phyloP scores from a whole-genome alignment of 495 filamentous ascomycete species.

The Penicilliopsis zonata region DNA sequence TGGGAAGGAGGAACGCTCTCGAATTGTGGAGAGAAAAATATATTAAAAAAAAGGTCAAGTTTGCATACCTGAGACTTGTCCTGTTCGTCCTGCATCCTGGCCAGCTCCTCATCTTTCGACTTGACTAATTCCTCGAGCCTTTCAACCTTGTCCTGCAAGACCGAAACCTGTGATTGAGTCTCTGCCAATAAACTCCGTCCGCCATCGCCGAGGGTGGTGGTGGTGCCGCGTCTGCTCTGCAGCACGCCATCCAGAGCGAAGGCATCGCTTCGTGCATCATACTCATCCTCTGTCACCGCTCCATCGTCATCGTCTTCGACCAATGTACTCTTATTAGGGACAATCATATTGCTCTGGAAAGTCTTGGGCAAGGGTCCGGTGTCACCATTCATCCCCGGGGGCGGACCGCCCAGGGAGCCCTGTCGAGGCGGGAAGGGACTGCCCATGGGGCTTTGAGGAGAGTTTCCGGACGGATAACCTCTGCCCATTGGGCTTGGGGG shows the following conservation, averaged over 20 bases:
- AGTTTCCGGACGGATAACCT: conserved; percentile 29
- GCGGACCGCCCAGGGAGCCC: conserved; percentile 35
- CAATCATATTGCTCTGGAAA: conserved; percentile 90
- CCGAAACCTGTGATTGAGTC: conserved; percentile 62
- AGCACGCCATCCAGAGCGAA: conserved; percentile 46
- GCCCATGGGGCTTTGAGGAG: conserved; percentile 20
- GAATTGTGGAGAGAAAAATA: conserved; percentile 1
- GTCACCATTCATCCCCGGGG: conserved; percentile 26
- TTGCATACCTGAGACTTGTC: conserved; percentile 34
- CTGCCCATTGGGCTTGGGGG: conserved; percentile 19
- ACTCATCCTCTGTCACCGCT: conserved; percentile 45
- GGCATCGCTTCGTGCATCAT: conserved; percentile 50
- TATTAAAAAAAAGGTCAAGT: neutral
- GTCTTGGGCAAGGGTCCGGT: conserved; percentile 63
- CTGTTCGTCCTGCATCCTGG: conserved; percentile 26
- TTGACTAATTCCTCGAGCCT: conserved; percentile 50
- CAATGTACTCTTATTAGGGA: conserved; percentile 97
- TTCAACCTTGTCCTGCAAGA: conserved; percentile 62
- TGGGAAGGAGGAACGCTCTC: too few species aligned
- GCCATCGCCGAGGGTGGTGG: conserved; percentile 40
- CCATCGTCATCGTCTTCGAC: conserved; percentile 88
- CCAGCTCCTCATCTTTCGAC: conserved; percentile 46
- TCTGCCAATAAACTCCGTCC: conserved; percentile 65
- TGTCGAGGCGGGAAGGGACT: conserved; percentile 29
- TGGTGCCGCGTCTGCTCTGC: conserved; percentile 44